Percentiles rank a stretch among this genome's conserved stretches.
phyloP scores from a whole-genome alignment of 371 early-diverging fungal species.

The Saksenaea oblongispora region DNA sequence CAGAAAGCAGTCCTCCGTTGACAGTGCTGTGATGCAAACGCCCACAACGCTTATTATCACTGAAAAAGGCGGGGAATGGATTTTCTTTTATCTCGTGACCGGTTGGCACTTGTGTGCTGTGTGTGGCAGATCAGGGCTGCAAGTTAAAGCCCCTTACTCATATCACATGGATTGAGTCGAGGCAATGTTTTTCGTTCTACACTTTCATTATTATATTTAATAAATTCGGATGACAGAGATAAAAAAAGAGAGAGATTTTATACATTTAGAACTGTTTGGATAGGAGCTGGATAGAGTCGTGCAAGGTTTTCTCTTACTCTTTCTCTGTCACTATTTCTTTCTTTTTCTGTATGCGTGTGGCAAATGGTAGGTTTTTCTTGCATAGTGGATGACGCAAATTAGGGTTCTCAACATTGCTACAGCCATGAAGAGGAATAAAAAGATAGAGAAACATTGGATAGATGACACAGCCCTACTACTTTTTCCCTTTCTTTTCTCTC shows the following conservation, averaged over 20 bases:
- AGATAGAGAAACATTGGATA: not conserved
- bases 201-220: too few relatives aligned
- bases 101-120: too few relatives aligned
- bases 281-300: too few relatives aligned
- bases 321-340: too few relatives aligned
- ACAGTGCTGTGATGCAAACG: too few relatives aligned
- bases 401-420: not conserved
- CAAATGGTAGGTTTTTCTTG: not conserved
- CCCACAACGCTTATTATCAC: too few relatives aligned
- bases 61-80: not conserved
- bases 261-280: too few relatives aligned
- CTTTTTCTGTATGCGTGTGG: conserved; percentile 1
- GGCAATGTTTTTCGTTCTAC: not conserved
- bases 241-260: too few relatives aligned
- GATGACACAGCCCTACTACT: not conserved
- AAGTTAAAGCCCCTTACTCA: not conserved
- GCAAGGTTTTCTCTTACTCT: too few relatives aligned
- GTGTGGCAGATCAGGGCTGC: not conserved
- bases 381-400: not conserved
- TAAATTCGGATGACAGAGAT: too few relatives aligned
- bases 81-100: not conserved
- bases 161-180: not conserved
- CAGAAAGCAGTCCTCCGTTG: too few relatives aligned
- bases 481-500: not conserved
- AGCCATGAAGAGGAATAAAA: not conserved